Evolutionary conservation across 2,329 filamentous ascomycete genomes (phyloP).

Genomic region (Scolecobasidium constrictum): DNA sequence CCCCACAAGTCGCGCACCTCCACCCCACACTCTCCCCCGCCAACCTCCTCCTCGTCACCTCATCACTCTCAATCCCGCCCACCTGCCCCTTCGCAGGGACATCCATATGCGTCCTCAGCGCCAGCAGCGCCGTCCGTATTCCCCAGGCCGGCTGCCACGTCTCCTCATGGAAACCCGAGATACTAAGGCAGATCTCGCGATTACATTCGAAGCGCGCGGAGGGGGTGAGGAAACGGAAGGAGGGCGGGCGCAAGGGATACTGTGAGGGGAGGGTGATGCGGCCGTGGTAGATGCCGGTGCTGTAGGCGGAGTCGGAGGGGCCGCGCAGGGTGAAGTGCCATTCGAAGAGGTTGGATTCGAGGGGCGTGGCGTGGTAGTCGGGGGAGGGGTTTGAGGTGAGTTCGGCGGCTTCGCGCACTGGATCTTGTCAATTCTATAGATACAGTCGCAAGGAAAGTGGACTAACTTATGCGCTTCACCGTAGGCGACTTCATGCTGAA

Average conservation of each 20-base stretch:
- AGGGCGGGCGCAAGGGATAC: constrained; percentile 85
- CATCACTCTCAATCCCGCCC: constrained; percentile 71
- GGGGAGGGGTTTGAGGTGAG: constrained; percentile 68
- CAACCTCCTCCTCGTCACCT: constrained; percentile 54
- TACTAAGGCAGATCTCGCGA: constrained; percentile 90
- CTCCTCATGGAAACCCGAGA: constrained; percentile 92
- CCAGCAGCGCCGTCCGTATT: constrained; percentile 72
- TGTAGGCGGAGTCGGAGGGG: constrained; percentile 65
- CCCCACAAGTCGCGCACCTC: constrained; percentile 57
- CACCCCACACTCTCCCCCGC: constrained; percentile 57
- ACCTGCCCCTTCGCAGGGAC: constrained; percentile 79
- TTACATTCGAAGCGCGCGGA: constrained; percentile 92
- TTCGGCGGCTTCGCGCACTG: constrained; percentile 85
- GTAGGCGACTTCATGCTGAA: constrained; percentile 40
- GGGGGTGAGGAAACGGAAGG: constrained; percentile 91
- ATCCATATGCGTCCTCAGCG: constrained; percentile 85
- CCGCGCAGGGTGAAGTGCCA: constrained; percentile 98
- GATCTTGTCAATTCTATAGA: constrained; percentile 16
- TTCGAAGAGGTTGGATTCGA: constrained; percentile 87
- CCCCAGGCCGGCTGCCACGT: constrained; percentile 99
- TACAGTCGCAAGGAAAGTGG: constrained; percentile 16
- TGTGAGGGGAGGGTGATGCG: constrained; percentile 82
- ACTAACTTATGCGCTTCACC: constrained; percentile 69
- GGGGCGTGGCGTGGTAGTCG: constrained; percentile 75
- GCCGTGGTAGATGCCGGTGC: constrained; percentile 81